Conservation (phyloP, 176 grass and related monocot species). For the Pontederia paniculata region DNA sequence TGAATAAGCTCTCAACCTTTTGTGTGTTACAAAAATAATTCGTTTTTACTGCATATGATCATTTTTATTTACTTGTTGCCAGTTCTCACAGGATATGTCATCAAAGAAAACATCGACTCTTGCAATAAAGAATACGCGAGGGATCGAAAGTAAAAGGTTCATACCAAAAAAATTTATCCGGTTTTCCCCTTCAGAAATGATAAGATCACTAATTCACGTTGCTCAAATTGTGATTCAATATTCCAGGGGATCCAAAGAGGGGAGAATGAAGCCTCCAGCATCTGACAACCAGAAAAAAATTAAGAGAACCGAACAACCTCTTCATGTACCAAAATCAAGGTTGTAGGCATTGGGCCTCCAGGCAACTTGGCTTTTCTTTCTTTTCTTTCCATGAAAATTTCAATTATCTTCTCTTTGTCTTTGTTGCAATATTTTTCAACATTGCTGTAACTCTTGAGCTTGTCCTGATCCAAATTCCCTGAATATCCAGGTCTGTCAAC, state of each 20-base stretch:
- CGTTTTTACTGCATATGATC: too few relatives aligned
- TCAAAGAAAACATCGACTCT: neutral
- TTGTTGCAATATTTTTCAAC: neutral
- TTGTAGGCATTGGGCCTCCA: too few relatives aligned
- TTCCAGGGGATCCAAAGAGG: neutral
- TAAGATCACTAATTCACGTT: neutral
- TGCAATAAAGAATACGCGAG: neutral
- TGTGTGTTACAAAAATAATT: too few relatives aligned
- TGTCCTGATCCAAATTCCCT: neutral
- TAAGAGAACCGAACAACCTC: too few relatives aligned
- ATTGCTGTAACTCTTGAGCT: neutral
- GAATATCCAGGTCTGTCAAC: slow-evolving; percentile 3
- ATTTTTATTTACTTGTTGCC: too few relatives aligned
- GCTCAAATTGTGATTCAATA: neutral
- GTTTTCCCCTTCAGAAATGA: neutral
- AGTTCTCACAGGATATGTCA: too few relatives aligned
- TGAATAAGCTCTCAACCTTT: too few relatives aligned
- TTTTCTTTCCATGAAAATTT: neutral
- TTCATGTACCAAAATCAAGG: too few relatives aligned
- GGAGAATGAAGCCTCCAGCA: too few relatives aligned
- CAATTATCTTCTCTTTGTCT: neutral
- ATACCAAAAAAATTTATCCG: neutral
- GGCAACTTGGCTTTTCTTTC: too few relatives aligned
- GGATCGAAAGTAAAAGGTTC: slow-evolving; percentile 7
- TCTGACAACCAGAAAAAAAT: too few relatives aligned